Conservation (phyloP, 495 filamentous ascomycete species). For the Clavariopsis aquatica region DNA sequence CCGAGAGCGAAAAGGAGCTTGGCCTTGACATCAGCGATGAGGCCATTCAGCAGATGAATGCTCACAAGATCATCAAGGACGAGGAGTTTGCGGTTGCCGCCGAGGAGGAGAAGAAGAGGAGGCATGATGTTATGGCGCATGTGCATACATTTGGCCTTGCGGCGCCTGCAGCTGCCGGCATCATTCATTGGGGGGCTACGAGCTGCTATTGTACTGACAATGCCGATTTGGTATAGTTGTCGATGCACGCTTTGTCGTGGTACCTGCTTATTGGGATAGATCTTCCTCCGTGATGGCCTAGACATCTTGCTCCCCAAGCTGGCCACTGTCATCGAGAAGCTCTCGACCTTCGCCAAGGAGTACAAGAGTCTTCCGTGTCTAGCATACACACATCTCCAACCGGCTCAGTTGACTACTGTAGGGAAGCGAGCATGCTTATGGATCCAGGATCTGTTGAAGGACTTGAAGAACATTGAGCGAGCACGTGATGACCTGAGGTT, state of each 20-base stretch:
- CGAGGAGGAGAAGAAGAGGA: constrained; percentile 75
- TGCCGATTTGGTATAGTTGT: constrained; percentile 60
- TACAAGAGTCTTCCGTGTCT: constrained; percentile 69
- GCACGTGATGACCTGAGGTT: constrained; percentile 75
- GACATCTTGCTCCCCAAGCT: constrained; percentile 82
- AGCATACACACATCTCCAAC: constrained; percentile 82
- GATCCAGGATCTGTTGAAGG: constrained; percentile 86
- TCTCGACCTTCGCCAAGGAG: constrained; percentile 72
- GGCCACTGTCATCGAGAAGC: constrained; percentile 79
- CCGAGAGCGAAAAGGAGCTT: constrained; percentile 45
- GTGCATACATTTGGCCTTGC: constrained; percentile 71
- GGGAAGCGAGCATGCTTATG: constrained; percentile 79
- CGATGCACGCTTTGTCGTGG: neutral
- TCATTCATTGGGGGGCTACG: constrained; percentile 79
- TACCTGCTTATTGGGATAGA: constrained; percentile 43
- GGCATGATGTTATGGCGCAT: constrained; percentile 63
- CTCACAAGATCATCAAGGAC: constrained; percentile 71
- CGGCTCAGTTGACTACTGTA: constrained; percentile 73
- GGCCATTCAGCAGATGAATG: constrained; percentile 52
- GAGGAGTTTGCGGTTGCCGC: constrained; percentile 74
- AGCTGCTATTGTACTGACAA: constrained; percentile 69
- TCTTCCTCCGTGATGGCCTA: constrained; percentile 73
- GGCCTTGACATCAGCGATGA: constrained; percentile 40
- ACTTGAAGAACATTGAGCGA: constrained; percentile 77
- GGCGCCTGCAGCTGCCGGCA: constrained; percentile 80